Conservation (phyloP, 192 early-diverging fungal genomes). For the Mortierella antarctica region DNA sequence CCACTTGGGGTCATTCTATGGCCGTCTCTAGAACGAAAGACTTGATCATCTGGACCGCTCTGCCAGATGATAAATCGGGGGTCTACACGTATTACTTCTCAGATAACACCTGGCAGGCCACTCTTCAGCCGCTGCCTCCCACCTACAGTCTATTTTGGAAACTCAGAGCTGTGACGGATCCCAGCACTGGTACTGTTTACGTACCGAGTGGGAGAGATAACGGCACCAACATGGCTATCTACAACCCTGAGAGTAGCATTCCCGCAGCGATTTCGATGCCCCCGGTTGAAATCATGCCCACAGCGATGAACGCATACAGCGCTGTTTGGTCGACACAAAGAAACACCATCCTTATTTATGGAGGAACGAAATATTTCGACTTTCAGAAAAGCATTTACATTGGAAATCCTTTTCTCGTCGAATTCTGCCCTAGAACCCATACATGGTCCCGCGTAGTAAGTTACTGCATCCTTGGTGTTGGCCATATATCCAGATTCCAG, state of each 20-base stretch:
- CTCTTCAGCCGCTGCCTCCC: not conserved
- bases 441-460: too few relatives aligned
- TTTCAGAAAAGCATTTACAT: not conserved
- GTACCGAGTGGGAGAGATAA: slow-evolving; percentile 1
- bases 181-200: slow-evolving; percentile 1
- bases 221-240: not conserved
- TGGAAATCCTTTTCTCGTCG: not conserved
- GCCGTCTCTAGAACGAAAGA: not conserved
- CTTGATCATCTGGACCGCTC: not conserved
- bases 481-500: too few relatives aligned
- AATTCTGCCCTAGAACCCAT: not conserved
- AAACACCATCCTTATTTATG: not conserved
- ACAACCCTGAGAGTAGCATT: not conserved
- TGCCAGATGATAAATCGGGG: not conserved
- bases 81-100: not conserved
- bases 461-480: too few relatives aligned
- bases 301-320: not conserved
- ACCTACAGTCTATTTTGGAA: not conserved
- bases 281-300: not conserved
- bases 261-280: not conserved
- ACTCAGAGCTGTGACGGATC: slow-evolving; percentile 3
- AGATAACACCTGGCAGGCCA: not conserved
- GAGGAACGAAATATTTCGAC: not conserved
- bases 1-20: not conserved
- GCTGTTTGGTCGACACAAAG: not conserved